A percentile compares a stretch with the other conserved stretches of the same genome.
Evolutionary conservation across 1,284 basidiomycete genomes (phyloP).

Genomic region (Cystobasidium slooffiae): DNA sequence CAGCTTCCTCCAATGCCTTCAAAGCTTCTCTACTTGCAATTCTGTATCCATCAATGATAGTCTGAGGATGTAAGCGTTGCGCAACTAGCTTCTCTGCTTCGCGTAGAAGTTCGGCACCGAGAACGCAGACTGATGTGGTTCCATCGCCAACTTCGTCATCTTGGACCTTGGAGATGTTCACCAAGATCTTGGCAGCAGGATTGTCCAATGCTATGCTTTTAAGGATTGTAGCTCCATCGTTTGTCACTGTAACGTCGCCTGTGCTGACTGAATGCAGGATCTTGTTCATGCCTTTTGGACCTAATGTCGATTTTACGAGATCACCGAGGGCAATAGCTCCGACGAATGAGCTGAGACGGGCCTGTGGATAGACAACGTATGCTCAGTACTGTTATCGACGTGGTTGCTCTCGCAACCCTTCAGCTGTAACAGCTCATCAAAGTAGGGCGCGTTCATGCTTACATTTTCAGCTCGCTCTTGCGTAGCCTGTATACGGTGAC

Average conservation of each 20-base stretch:
- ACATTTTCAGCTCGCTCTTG: constrained; percentile 45
- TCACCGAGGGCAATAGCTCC: constrained; percentile 96
- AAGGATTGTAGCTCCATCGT: constrained; percentile 97
- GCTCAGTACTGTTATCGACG: background rate
- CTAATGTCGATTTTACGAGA: constrained; percentile 96
- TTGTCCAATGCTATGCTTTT: constrained; percentile 98
- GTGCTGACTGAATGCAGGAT: constrained; percentile 60
- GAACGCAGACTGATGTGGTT: constrained; percentile 93
- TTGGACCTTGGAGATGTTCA: constrained; percentile 99
- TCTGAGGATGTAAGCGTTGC: constrained; percentile 95
- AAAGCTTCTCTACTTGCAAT: constrained; percentile 88
- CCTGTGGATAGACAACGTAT: constrained; percentile 60
- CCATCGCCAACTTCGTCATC: constrained; percentile 99
- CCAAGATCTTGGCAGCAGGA: constrained; percentile 97
- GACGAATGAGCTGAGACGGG: constrained; percentile 96
- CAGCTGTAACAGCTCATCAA: constrained; percentile 3
- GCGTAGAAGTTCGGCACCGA: constrained; percentile 87
- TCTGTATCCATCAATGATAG: constrained; percentile 97
- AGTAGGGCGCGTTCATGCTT: constrained; percentile 19
- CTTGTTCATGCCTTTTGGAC: constrained; percentile 79
- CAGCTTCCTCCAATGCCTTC: constrained; percentile 77
- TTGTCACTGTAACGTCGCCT: constrained; percentile 94
- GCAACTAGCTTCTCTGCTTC: constrained; percentile 96
- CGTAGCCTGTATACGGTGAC: constrained; percentile 30
- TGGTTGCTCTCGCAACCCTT: background rate